Conservation (phyloP, 2,329 filamentous ascomycete genomes). For the Phyllosticta citribraziliensis region DNA sequence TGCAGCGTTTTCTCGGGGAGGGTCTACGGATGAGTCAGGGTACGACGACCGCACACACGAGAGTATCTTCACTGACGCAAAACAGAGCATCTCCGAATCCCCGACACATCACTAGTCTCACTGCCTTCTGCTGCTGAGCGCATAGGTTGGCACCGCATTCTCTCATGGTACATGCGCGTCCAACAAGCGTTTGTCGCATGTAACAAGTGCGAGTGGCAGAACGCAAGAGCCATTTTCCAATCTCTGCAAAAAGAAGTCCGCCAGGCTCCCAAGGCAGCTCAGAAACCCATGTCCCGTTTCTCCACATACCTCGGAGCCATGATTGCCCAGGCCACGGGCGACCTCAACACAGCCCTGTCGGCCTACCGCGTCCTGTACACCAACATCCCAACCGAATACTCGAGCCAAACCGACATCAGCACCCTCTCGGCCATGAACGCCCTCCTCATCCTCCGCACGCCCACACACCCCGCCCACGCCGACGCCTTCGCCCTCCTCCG, state of each 20-base stretch:
- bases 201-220: conserved; percentile 59
- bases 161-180: conserved; percentile 61
- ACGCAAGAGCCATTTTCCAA: conserved; percentile 49
- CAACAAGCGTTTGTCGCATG: conserved; percentile 61
- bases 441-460: conserved; percentile 36
- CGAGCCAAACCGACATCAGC: conserved; percentile 31
- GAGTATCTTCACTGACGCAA: not conserved
- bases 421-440: conserved; percentile 40
- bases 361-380: conserved; percentile 54
- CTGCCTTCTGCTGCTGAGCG: conserved; percentile 24
- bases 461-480: conserved; percentile 33
- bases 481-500: conserved; percentile 49
- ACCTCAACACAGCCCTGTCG: conserved; percentile 56
- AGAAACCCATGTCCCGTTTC: conserved; percentile 41
- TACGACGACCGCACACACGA: not conserved
- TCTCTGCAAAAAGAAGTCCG: conserved; percentile 33
- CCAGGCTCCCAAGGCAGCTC: conserved; percentile 33
- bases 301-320: conserved; percentile 65
- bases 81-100: conserved; percentile 12
- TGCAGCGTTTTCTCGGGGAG: conserved; percentile 47
- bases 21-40: conserved; percentile 34
- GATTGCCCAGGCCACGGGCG: conserved; percentile 66
- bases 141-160: conserved; percentile 53
- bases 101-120: conserved; percentile 15
- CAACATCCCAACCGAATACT: conserved; percentile 13